Evolutionary conservation across 1,284 basidiomycete genomes (phyloP), one percentile per base, ranked within the genome.

Genomic region (Cystobasidium slooffiae): DNA sequence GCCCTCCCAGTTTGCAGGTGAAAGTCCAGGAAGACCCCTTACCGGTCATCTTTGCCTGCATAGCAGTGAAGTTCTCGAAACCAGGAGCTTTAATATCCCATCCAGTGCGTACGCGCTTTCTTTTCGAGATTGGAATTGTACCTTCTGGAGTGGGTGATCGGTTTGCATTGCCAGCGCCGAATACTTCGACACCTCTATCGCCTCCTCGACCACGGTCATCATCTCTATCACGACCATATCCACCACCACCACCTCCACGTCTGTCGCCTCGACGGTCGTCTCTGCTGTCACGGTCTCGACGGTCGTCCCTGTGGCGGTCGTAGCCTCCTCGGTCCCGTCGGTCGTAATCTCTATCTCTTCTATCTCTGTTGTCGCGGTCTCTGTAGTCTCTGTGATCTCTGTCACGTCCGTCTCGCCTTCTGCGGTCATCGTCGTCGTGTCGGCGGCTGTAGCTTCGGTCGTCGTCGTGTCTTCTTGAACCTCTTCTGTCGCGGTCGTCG

Each of bases 11-110:
- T 3, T 12, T 49, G 46, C n/a, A 14, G 46, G 14, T 3, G 12
- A n/a, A 49, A 49, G 16, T 2, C 52, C 37, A 31, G 3, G 3
- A 43, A 37, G 10, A n/a, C 3, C 3, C 80, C 87, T 77, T 79
- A 93, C 93, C 94, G 68, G 95, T 97, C 83, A 94, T 92, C 83
- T 99, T 99, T 31, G 96, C 96, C 81, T 97, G 93, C 85, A 94
- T 87, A 16, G 95, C 94, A 2, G 90, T 90, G 79, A 97, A 93
- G 79, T 92, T 91, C 80, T 98, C 95, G 78, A 97, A 99, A 22
- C 95, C 95, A 14, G 92, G 91, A 12, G 96, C 93, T 82, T 92
- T 90, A 37, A 97, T 90, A 83, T 99, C 94, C 96, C 97, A 99
- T 1, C 92, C 91, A 67, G 92, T 93, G 9, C 91, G 90, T 80